A percentile compares a stretch with the other conserved stretches of the same genome.
Conservation (phyloP, 1,284 basidiomycete genomes). For the Inonotus hispidus region DNA sequence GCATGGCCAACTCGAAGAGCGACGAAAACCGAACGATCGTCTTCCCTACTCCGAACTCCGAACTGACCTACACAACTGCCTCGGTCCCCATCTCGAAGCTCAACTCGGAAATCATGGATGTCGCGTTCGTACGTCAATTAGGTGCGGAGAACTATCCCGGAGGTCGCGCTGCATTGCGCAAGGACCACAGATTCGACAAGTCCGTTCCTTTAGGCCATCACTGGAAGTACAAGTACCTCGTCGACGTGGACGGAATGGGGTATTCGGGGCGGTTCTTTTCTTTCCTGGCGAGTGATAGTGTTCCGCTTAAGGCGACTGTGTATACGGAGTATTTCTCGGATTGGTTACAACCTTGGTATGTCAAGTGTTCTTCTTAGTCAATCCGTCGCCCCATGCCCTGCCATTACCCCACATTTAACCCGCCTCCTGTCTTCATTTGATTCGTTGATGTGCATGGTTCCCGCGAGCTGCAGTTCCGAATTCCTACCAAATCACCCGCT, state of each 20-base stretch:
- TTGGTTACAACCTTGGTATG: constrained; percentile 80
- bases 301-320: constrained; percentile 83
- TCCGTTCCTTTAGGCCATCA: constrained; percentile 78
- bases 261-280: constrained; percentile 88
- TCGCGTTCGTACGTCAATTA: constrained; percentile 79
- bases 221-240: constrained; percentile 89
- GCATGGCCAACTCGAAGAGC: constrained; percentile 65
- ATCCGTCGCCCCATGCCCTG: background rate
- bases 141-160: constrained; percentile 71
- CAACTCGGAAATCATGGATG: constrained; percentile 83
- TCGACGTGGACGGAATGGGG: constrained; percentile 93
- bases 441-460: background rate
- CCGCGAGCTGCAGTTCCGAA: background rate
- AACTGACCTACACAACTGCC: constrained; percentile 52
- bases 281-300: constrained; percentile 83
- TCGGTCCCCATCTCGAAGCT: constrained; percentile 57
- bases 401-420: background rate
- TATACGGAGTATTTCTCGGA: constrained; percentile 87
- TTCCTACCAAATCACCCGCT: background rate
- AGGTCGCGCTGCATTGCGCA: constrained; percentile 66
- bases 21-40: constrained; percentile 62
- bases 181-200: constrained; percentile 70
- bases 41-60: constrained; percentile 61
- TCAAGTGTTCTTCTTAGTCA: constrained; percentile 13
- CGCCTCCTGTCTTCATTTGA: background rate